These are phyloP conservation scores for Suhomyces sp. DNA, from an alignment of 805 yeast genomes.

Conservation along the genomic window DNA sequence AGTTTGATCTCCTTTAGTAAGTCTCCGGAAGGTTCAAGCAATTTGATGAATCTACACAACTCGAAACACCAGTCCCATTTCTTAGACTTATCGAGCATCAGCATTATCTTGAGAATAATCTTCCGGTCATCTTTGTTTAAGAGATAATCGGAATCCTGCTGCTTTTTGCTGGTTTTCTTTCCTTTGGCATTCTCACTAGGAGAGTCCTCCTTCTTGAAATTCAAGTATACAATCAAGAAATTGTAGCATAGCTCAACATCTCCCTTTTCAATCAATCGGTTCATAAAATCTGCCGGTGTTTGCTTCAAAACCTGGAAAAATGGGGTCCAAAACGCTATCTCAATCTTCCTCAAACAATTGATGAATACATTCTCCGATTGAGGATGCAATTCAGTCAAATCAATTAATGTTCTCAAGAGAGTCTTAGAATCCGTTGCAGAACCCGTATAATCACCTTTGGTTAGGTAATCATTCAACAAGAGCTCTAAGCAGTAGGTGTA, in stretches of 20 bases:
- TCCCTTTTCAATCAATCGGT: conserved; percentile 36
- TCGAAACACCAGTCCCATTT: conserved; percentile 56
- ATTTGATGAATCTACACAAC: conserved; percentile 51
- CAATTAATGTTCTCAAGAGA: conserved; percentile 27
- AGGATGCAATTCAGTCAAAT: conserved; percentile 29
- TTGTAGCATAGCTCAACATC: conserved; percentile 52
- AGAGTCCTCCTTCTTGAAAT: conserved; percentile 44
- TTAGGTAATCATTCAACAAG: conserved; percentile 43
- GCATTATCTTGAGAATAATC: conserved; percentile 44
- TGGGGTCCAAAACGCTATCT: conserved; percentile 52
- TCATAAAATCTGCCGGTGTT: conserved; percentile 47
- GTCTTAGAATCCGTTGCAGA: neutral
- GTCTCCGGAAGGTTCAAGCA: conserved; percentile 45
- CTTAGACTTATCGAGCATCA: conserved; percentile 40
- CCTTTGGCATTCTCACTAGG: conserved; percentile 5
- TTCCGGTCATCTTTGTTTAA: conserved; percentile 35
- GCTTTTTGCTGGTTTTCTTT: neutral
- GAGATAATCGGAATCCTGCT: conserved; percentile 10
- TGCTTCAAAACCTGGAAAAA: conserved; percentile 43
- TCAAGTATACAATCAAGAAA: conserved; percentile 51
- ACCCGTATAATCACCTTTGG: conserved; percentile 16
- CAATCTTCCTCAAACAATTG: conserved; percentile 60
- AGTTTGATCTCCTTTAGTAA: conserved; percentile 17
- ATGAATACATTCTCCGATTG: conserved; percentile 42
- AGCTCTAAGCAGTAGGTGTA: conserved; percentile 52